Evolutionary conservation across 345 rosid species (phyloP), one percentile per base, ranked within the genome.

Genomic region (Alliaria petiolata): DNA sequence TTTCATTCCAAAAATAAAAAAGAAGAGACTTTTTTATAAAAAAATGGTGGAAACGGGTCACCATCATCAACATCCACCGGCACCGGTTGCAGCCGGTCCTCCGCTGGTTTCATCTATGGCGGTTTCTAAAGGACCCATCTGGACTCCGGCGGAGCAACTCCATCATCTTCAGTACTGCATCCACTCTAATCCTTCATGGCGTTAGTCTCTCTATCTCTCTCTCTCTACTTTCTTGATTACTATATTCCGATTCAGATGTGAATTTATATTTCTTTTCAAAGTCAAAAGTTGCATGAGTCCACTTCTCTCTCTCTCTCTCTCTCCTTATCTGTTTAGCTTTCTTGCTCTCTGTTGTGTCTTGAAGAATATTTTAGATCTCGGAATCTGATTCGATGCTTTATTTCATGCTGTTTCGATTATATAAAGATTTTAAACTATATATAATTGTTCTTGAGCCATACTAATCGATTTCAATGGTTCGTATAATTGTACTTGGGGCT

Each of bases 171-270:
- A 89, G 66, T 95, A 80, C 75, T 95, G 98, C 97, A 95, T 95
- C 97, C 89, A 91, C 77, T 92, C 99, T 68, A 95, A 95, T 63
- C 99, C 99, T 62, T 66, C 92, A 28, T 95, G 98, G 99, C 80
- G 98, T 93, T 64, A 86, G 96, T 89, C 81, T n/a, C n/a, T n/a
- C n/a, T n/a, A n/a, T 79, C 58, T 70, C 42, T 67, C 57, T 52
- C 42, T 7, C 63, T 52, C 1, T 26, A 36, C 12, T 70, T 25
- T 11, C 60, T 39, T 51, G 44, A 34, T 67, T 38, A 40, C 65
- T 70, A 59, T 58, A 69, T 51, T 47, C 31, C 28, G 76, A 54
- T 80, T 66, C 76, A 40, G 75, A 33, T 57, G 56, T 47, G 39
- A 50, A 36, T 46, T 49, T 38, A 62, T 36, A 4, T 30, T 56